phyloP scores from a whole-genome alignment of 495 filamentous ascomycete species.

The Neurospora tetraspora region DNA sequence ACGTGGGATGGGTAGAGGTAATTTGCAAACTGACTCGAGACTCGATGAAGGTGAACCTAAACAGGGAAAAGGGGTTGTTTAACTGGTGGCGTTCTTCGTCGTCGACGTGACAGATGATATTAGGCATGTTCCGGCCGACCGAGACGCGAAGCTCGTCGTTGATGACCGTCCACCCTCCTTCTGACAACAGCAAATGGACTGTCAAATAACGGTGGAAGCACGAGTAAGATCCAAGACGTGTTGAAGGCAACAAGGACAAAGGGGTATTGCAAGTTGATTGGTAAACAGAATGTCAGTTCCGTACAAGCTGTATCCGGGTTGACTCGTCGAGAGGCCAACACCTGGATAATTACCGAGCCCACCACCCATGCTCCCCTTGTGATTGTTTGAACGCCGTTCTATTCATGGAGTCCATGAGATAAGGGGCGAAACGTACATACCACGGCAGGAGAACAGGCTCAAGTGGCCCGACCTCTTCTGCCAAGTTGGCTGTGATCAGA shows the following conservation, averaged over 20 bases:
- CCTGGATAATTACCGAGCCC: no score
- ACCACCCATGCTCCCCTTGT: no score
- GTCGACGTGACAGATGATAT: not conserved
- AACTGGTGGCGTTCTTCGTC: no score
- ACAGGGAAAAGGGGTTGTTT: not conserved
- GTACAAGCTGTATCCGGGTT: not conserved
- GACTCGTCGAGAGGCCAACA: no score
- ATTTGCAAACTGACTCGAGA: not conserved
- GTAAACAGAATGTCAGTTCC: no score
- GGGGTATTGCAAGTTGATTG: not conserved
- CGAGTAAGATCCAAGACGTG: not conserved
- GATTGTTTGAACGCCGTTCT: no score
- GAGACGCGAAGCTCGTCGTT: not conserved
- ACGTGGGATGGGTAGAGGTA: not conserved
- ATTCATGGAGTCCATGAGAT: no score
- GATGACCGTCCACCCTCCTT: not conserved
- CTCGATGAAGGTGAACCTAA: not conserved
- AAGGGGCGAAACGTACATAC: no score
- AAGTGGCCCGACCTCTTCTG: no score
- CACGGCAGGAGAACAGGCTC: no score
- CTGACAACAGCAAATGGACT: no score
- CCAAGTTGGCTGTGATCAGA: no score
- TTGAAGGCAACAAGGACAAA: not conserved
- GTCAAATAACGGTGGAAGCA: not conserved
- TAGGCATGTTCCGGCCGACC: not conserved